Percentiles rank a stretch among this genome's conserved stretches.
Evolutionary conservation across 1,284 basidiomycete genomes (phyloP).

Genomic region (Tylopilus sp.): DNA sequence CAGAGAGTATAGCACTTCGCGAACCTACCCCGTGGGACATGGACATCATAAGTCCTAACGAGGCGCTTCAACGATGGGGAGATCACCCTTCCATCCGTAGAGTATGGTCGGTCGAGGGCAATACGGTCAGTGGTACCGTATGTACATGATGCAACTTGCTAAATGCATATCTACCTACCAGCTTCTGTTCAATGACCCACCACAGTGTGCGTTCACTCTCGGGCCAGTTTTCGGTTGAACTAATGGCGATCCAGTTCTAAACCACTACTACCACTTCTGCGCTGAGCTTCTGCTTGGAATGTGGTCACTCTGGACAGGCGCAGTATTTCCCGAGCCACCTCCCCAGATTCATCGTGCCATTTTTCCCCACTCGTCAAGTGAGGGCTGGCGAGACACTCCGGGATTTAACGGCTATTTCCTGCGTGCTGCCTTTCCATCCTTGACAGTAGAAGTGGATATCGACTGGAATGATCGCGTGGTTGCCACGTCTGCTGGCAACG

Average conservation of each 20-base stretch:
- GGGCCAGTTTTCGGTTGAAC: background rate
- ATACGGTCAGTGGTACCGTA: slow-evolving; percentile 48
- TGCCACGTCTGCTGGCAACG: slow-evolving; percentile 32
- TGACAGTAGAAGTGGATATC: slow-evolving; percentile 60
- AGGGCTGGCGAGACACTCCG: slow-evolving; percentile 71
- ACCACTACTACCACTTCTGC: slow-evolving; percentile 81
- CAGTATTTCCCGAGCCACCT: slow-evolving; percentile 36
- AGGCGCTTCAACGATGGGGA: slow-evolving; percentile 65
- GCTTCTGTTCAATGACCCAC: slow-evolving; percentile 64
- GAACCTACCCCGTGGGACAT: slow-evolving; percentile 65
- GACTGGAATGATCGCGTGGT: slow-evolving; percentile 67
- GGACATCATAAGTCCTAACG: slow-evolving; percentile 53
- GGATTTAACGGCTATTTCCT: slow-evolving; percentile 73
- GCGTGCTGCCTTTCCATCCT: slow-evolving; percentile 71
- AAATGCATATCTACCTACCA: slow-evolving; percentile 21
- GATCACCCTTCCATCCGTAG: slow-evolving; percentile 35
- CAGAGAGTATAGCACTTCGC: slow-evolving; percentile 60
- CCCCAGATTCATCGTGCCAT: slow-evolving; percentile 65
- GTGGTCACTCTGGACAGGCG: slow-evolving; percentile 69
- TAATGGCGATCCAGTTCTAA: slow-evolving; percentile 46
- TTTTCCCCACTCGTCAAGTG: slow-evolving; percentile 54
- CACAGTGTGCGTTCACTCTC: slow-evolving; percentile 42
- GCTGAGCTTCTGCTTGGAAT: slow-evolving; percentile 72
- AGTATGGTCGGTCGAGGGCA: slow-evolving; percentile 65
- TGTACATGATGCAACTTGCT: background rate